Conservation (phyloP, 768 basidiomycete species). For the Pulveroboletus sp. region DNA sequence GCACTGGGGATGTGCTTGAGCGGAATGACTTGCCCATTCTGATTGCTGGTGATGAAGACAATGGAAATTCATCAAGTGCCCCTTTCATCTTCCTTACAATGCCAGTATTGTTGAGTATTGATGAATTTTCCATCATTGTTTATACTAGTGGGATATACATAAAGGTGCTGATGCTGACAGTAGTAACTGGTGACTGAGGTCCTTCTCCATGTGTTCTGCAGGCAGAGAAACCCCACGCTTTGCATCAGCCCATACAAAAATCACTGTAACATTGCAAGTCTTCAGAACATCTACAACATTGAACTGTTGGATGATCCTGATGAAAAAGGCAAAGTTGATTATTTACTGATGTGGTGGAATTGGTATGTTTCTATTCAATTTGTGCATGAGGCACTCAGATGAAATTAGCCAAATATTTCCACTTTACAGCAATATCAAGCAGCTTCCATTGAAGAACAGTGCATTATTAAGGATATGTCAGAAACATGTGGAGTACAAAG, state of each 20-base stretch:
- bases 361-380: not conserved
- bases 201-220: not conserved
- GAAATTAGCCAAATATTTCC: no score
- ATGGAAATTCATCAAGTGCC: not conserved
- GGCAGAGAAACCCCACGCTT: not conserved
- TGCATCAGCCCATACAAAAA: no score
- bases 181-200: not conserved
- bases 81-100: not conserved
- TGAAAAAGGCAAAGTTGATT: not conserved
- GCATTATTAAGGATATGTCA: not conserved
- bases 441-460: not conserved
- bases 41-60: not conserved
- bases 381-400: no score
- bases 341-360: not conserved
- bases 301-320: no score
- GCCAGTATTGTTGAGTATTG: not conserved
- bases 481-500: not conserved
- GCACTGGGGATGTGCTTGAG: not conserved
- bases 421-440: not conserved
- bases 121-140: not conserved
- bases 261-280: no score
- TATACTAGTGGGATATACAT: no score
- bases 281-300: not conserved
- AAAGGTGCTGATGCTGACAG: no score
- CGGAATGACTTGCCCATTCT: not conserved